A percentile compares a stretch with the other conserved stretches of the same genome.
phyloP scores from a whole-genome alignment of 2,329 filamentous ascomycete species.

The Keithomyces neogunnii region DNA sequence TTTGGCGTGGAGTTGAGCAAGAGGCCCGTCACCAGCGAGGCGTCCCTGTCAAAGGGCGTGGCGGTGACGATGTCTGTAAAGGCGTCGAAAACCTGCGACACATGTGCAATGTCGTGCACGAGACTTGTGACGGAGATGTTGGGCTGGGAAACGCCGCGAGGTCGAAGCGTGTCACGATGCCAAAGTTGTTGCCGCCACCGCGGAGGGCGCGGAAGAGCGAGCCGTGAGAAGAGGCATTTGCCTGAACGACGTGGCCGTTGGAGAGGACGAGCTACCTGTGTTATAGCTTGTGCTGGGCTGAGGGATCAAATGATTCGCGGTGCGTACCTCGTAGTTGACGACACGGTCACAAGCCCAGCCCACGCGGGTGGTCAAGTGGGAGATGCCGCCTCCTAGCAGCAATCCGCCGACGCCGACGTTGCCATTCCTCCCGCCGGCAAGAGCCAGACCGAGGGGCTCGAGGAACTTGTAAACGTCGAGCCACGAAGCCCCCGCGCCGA shows the following conservation, averaged over 20 bases:
- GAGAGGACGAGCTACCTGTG: conserved; percentile 28
- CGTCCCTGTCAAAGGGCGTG: not conserved
- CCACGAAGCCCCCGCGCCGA: conserved; percentile 39
- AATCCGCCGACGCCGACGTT: conserved; percentile 39
- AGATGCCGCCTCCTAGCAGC: conserved; percentile 44
- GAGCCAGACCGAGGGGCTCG: conserved; percentile 32
- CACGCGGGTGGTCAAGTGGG: conserved; percentile 31
- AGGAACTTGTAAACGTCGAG: conserved; percentile 31
- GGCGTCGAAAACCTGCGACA: not conserved
- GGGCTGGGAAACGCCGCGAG: conserved; percentile 15
- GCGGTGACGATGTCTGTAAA: not conserved
- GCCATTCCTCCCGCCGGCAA: conserved; percentile 35
- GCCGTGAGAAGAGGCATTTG: conserved; percentile 21
- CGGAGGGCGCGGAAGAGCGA: conserved; percentile 38
- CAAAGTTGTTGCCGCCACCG: conserved; percentile 35
- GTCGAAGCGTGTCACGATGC: conserved; percentile 22
- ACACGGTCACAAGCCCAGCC: not conserved
- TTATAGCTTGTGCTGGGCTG: too few relatives aligned
- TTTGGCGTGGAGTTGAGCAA: conserved; percentile 1
- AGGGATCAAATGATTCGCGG: too few relatives aligned
- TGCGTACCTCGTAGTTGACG: conserved; percentile 16
- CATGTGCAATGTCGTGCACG: conserved; percentile 4
- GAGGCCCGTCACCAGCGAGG: conserved; percentile 1
- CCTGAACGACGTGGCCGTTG: conserved; percentile 33
- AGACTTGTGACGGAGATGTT: conserved; percentile 1